A percentile compares a stretch with the other conserved stretches of the same genome.
Evolutionary conservation across 345 rosid genomes (phyloP).

Genomic region (Psidium guajava): DNA sequence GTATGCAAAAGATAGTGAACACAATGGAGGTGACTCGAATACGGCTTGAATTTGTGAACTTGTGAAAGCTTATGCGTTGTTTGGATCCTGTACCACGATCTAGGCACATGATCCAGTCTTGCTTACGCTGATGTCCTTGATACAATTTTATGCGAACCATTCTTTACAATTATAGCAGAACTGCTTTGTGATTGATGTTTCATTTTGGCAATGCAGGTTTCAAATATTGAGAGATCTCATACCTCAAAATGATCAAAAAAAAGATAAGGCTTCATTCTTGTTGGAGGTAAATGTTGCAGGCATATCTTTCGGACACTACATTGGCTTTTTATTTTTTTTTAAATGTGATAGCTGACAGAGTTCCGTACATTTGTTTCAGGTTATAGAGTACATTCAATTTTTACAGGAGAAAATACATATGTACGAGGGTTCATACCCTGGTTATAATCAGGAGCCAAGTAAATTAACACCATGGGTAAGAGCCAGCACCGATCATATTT

Average conservation of each 20-base stretch:
- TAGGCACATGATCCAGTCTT: not conserved
- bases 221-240: slow-evolving; percentile 72
- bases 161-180: not conserved
- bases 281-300: slow-evolving; percentile 39
- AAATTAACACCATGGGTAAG: slow-evolving; percentile 70
- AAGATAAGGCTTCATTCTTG: slow-evolving; percentile 79
- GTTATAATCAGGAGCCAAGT: slow-evolving; percentile 48
- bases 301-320: not conserved
- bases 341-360: not conserved
- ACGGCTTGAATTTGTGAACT: not conserved
- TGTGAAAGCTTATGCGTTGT: not conserved
- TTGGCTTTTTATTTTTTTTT: not conserved
- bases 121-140: not conserved
- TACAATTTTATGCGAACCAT: not conserved
- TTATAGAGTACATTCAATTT: slow-evolving; percentile 72
- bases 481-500: not conserved
- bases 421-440: slow-evolving; percentile 56
- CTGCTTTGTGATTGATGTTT: not conserved
- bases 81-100: not conserved
- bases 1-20: not conserved
- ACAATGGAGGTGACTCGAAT: not conserved
- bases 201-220: slow-evolving; percentile 40
- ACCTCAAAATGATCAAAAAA: slow-evolving; percentile 74
- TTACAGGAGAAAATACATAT: slow-evolving; percentile 59
- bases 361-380: slow-evolving; percentile 23